Evolutionary conservation across 2,329 filamentous ascomycete genomes (phyloP), one percentile per base, ranked within the genome.

Genomic region (Lasiodiplodia gonubiensis): DNA sequence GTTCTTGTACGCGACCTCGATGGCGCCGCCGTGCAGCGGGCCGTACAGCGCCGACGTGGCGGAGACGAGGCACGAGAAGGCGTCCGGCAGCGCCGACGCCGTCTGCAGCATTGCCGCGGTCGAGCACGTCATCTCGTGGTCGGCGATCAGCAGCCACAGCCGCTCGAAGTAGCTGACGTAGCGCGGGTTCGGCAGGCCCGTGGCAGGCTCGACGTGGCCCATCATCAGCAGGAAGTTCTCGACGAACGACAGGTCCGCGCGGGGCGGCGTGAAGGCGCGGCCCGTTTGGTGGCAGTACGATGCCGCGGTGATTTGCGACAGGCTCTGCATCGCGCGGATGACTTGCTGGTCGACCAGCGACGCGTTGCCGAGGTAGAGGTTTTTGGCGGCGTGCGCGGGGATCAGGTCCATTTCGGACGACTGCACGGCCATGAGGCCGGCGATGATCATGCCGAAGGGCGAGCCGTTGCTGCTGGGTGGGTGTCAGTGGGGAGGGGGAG

Each of bases 61-160:
- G 0, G 85, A 77, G 14, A 87, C 83, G 21, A 85, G 80, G 70
- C 82, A 86, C 68, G 76, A 77, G 80, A 87, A 74, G 0, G 86
- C 85, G 71, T 88, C 86, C 0, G 87, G 83, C 12, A 88, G 75
- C 0, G 84, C 85, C 66, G 83, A 86, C 8, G 86, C 85, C 23
- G 87, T 85, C 67, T 87, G 84, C 18, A 88, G 76, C 37, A 86
- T 81, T 1, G 86, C 84, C 1, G 86, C 85, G 0, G 85, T 87
- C 2, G 84, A 85, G 71, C 85, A 83, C 70, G 87, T 86, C 74
- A 88, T 84, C 68, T 87, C 86, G 72, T 88, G 86, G 70, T 88
- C 86, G 2, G 85, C 83, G 69, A 86, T 85, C 27, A 88, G 80
- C 65, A 87, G 83, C 71, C 86, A 86, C 2, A 88, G 79, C 6